phyloP scores from a whole-genome alignment of 495 filamentous ascomycete species.

The Penicillium malachiteum region DNA sequence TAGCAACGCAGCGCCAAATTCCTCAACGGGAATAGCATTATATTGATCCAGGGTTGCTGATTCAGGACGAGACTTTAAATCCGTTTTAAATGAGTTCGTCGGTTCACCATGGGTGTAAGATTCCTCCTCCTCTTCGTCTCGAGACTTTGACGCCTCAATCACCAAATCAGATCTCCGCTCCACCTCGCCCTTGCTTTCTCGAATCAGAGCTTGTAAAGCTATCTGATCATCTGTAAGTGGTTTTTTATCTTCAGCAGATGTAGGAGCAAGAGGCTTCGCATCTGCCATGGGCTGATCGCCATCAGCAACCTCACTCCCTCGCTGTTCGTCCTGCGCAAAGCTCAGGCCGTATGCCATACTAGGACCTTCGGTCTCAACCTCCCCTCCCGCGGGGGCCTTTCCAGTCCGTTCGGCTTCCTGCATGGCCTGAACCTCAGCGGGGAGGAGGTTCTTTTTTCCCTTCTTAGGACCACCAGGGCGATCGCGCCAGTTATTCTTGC shows the following conservation, averaged over 20 bases:
- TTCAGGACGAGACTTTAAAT: constrained; percentile 71
- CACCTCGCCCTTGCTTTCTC: constrained; percentile 51
- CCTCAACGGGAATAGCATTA: constrained; percentile 82
- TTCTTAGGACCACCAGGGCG: constrained; percentile 49
- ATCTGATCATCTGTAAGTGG: constrained; percentile 67
- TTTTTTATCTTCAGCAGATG: constrained; percentile 18
- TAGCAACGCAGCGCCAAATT: constrained; percentile 86
- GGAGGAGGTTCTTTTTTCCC: constrained; percentile 51
- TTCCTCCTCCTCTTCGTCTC: constrained; percentile 27
- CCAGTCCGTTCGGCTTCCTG: constrained; percentile 38
- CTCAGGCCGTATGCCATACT: constrained; percentile 48
- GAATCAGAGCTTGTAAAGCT: constrained; percentile 75
- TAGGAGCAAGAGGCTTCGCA: constrained; percentile 12
- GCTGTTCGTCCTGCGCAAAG: constrained; percentile 33
- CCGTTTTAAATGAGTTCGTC: constrained; percentile 64
- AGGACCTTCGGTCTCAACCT: constrained; percentile 36
- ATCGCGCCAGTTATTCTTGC: constrained; percentile 73
- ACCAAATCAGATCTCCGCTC: constrained; percentile 56
- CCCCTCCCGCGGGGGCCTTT: constrained; percentile 23
- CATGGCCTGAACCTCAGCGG: constrained; percentile 50
- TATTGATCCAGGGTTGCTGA: constrained; percentile 80
- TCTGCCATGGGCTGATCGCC: constrained; percentile 33
- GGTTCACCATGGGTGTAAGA: constrained; percentile 49
- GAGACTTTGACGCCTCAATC: constrained; percentile 45
- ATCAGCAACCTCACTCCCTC: constrained; percentile 16